phyloP scores from a whole-genome alignment of 2,329 filamentous ascomycete genomes.

The Trichocomaceae sp. region DNA sequence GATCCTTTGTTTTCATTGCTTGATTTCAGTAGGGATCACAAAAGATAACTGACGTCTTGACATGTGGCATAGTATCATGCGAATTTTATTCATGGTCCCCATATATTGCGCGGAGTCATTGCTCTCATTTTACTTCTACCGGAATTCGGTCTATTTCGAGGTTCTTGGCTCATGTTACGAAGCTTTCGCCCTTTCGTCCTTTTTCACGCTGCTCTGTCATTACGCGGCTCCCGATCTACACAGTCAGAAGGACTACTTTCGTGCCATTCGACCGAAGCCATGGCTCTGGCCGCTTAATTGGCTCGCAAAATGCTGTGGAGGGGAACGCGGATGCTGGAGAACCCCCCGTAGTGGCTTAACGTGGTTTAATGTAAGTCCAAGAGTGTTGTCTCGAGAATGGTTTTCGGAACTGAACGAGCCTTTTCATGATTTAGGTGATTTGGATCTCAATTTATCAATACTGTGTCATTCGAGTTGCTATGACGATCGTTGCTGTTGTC shows the following conservation, averaged over 20 bases:
- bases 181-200: constrained; percentile 79
- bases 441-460: constrained; percentile 83
- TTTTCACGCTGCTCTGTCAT: constrained; percentile 75
- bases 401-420: constrained; percentile 5
- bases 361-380: constrained; percentile 65
- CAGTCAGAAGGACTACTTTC: constrained; percentile 75
- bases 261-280: constrained; percentile 57
- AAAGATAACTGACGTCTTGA: background rate
- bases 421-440: constrained; percentile 35
- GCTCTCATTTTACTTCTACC: constrained; percentile 67
- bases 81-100: constrained; percentile 82
- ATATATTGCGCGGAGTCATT: constrained; percentile 70
- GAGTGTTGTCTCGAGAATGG: background rate
- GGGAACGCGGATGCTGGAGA: constrained; percentile 61
- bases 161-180: constrained; percentile 81
- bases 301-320: constrained; percentile 64
- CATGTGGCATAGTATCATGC: constrained; percentile 60
- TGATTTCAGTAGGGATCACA: background rate
- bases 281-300: constrained; percentile 72
- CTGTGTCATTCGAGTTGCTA: constrained; percentile 70
- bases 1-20: background rate
- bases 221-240: constrained; percentile 73
- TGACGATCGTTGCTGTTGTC: constrained; percentile 70
- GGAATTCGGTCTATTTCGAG: constrained; percentile 71
- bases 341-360: constrained; percentile 75